Evolutionary conservation across 768 basidiomycete species (phyloP).

Genomic region (Nidularia sp.): DNA sequence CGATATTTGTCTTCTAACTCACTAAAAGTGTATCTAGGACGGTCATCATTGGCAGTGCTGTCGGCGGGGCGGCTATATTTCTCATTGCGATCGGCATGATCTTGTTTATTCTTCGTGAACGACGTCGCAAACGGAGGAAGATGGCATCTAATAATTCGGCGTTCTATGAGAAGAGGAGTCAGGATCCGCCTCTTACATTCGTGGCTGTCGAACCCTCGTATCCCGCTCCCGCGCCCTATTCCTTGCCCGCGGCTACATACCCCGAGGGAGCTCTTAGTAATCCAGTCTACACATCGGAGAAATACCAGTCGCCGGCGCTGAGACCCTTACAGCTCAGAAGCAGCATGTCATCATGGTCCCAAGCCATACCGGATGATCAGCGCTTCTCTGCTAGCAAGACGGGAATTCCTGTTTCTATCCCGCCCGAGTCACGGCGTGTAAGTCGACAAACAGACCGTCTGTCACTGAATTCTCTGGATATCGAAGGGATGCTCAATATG

Average conservation of each 20-base stretch:
- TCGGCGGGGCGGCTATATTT: constrained; percentile 35
- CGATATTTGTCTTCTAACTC: background rate
- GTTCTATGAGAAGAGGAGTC: background rate
- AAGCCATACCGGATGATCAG: constrained; percentile 22
- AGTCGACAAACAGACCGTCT: constrained; percentile 14
- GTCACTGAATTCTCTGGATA: constrained; percentile 37
- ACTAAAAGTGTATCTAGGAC: constrained; percentile 19
- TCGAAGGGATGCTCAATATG: constrained; percentile 53
- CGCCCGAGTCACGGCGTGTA: constrained; percentile 1
- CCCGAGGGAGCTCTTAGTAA: constrained; percentile 18
- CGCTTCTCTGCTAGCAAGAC: constrained; percentile 4
- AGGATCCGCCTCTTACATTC: background rate
- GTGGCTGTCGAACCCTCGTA: too few species aligned
- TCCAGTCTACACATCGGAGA: constrained; percentile 28
- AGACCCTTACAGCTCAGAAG: constrained; percentile 10
- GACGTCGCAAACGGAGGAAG: constrained; percentile 12
- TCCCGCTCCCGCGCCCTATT: too few species aligned
- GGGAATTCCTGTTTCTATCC: constrained; percentile 1
- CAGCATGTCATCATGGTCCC: constrained; percentile 30
- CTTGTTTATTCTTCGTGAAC: constrained; percentile 36
- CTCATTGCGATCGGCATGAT: constrained; percentile 36
- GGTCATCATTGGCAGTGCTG: constrained; percentile 41
- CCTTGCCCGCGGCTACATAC: constrained; percentile 3
- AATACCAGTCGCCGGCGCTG: constrained; percentile 21
- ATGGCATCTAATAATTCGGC: too few species aligned